Percentiles rank a stretch among this genome's conserved stretches.
Conservation (phyloP, 176 grass and related monocot species). For the Stipa capillata region DNA sequence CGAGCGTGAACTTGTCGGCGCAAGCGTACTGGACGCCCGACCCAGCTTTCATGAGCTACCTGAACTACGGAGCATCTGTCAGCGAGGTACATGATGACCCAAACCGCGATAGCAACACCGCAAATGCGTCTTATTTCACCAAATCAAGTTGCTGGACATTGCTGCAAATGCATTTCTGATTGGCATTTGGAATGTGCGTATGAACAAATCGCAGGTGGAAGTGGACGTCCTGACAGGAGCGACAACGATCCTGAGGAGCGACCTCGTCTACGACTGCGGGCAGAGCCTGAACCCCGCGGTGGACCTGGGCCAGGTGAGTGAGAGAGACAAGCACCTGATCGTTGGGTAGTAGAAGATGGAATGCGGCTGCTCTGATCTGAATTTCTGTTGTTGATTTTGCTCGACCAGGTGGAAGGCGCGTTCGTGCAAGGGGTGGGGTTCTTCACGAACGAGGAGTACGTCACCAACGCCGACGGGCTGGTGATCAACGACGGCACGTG, state of each 20-base stretch:
- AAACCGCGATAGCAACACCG: neutral
- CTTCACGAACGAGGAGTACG: conserved; percentile 59
- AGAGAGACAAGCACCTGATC: neutral
- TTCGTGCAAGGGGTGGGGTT: conserved; percentile 81
- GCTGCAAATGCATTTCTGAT: neutral
- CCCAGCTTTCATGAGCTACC: conserved; percentile 19
- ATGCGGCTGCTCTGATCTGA: neutral
- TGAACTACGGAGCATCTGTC: conserved; percentile 70
- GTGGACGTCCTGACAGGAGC: conserved; percentile 63
- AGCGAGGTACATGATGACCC: conserved; percentile 54
- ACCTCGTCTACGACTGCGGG: conserved; percentile 68
- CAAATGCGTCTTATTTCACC: neutral
- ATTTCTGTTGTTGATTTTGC: neutral
- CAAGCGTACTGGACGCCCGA: conserved; percentile 61
- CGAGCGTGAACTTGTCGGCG: conserved; percentile 46
- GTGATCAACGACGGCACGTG: conserved; percentile 56
- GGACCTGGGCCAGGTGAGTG: conserved; percentile 68
- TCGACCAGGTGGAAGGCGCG: conserved; percentile 53
- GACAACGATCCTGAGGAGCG: conserved; percentile 61
- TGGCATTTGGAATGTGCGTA: neutral
- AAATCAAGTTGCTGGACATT: neutral
- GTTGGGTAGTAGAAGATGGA: no score
- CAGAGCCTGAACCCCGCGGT: conserved; percentile 79
- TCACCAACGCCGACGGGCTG: conserved; percentile 57
- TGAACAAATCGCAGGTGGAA: conserved; percentile 49